These are phyloP conservation scores for Trametes punicea DNA, from an alignment of 768 basidiomycete species.

Conservation along the genomic window DNA sequence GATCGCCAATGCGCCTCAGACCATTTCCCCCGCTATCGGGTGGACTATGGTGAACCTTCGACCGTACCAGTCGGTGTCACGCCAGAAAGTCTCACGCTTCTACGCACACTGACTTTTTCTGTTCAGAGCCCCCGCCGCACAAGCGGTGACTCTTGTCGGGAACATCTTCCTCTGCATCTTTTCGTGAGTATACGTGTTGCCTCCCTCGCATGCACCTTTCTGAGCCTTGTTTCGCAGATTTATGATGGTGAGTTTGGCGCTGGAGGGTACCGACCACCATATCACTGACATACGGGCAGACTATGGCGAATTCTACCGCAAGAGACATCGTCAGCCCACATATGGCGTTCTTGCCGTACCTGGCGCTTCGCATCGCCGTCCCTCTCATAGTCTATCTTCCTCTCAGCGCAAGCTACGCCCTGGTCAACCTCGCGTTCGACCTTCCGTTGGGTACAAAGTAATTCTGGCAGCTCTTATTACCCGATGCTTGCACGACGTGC, in stretches of 20 bases:
- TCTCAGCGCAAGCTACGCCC: conserved; percentile 40
- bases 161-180: conserved; percentile 33
- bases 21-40: conserved; percentile 33
- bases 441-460: conserved; percentile 40
- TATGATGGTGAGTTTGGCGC: conserved; percentile 20
- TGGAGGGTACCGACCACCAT: neutral
- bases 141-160: conserved; percentile 43
- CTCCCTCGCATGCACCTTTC: neutral
- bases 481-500: neutral
- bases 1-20: conserved; percentile 38
- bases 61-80: conserved; percentile 32
- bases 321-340: conserved; percentile 35
- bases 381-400: conserved; percentile 37
- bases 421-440: conserved; percentile 41
- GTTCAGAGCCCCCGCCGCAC: conserved; percentile 32
- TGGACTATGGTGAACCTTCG: conserved; percentile 38
- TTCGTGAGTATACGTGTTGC: conserved; percentile 28
- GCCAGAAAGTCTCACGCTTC: neutral
- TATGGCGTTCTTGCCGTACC: conserved; percentile 33
- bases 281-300: conserved; percentile 19
- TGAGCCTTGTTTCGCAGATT: conserved; percentile 18
- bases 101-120: neutral
- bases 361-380: conserved; percentile 33
- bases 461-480: neutral
- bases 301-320: conserved; percentile 32